Base-by-base conservation (phyloP, 306 rosid genomes). In the cucumber (Cucumis sativus) region DNA sequence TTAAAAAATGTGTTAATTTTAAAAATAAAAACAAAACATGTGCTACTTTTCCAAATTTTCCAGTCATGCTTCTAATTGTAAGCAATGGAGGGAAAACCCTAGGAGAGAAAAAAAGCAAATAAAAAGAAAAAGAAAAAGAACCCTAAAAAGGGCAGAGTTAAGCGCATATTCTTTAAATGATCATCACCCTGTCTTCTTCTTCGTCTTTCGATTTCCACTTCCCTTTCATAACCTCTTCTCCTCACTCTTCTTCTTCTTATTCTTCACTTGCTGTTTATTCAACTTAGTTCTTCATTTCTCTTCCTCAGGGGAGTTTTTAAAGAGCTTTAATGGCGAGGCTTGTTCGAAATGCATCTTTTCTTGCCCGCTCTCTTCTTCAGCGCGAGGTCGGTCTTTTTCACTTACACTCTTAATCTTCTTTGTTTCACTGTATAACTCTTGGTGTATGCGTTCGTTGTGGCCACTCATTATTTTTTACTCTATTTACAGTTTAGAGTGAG, bases 241-340 rank as follows among this genome's bases (percentile, higher is more conserved):
- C 30, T 28, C 37, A 33, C 9, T 51, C 56, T 51, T 40, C 25
- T 65, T 37, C 12, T 47, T 70, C 12, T 65, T 37, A 7, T 47
- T 70, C 12, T 13, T 47, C 33, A 13, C 39, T 70, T 70, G 11
- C 11, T 45, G 14, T 23, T 23, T 16, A 23, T 69, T 69, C n/a
- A 43, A 20, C 6, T 12, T 40, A 66, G 54, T 5, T 43, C 35
- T 73, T 28, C 60, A 1, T 21, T 73, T 79, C 74, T 75, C 54
- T 68, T 64, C 56, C 11, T 52, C 62, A 3, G 58, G 21, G 33
- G 64, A 79, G 43, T 41, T 63, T 39, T 25, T 78, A 66, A 74
- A 75, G 15, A 63, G 57, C 71, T 83, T 78, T 69, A 55, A 92
- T 95, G 98, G 89, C 96, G 83, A 80, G 89, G 83, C 83, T 95